Conservation (phyloP, 345 rosid species). For the Capsella bursapastoris region DNA sequence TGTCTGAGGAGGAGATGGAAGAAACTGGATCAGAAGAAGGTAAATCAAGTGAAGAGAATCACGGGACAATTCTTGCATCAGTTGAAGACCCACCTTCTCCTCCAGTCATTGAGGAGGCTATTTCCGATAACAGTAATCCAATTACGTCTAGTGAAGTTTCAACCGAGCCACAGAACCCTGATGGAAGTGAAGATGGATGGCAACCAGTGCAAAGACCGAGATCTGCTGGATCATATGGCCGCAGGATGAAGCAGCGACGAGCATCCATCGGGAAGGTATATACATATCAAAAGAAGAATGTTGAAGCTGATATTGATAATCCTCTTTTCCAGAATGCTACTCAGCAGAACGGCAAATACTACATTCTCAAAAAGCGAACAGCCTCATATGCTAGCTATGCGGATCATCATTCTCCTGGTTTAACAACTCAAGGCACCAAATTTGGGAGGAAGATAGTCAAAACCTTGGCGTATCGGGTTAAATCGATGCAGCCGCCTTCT, state of each 20-base stretch:
- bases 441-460: conserved; percentile 77
- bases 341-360: conserved; percentile 66
- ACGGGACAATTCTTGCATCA: conserved; percentile 47
- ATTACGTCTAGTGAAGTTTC: conserved; percentile 43
- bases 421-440: conserved; percentile 65
- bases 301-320: conserved; percentile 58
- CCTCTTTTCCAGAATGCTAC: conserved; percentile 56
- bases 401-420: conserved; percentile 58
- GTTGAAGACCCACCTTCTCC: conserved; percentile 49
- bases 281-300: conserved; percentile 71
- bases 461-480: conserved; percentile 85
- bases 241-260: conserved; percentile 83
- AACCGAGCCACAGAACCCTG: conserved; percentile 51
- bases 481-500: conserved; percentile 66
- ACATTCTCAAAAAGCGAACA: conserved; percentile 71
- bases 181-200: conserved; percentile 85
- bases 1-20: conserved; percentile 59
- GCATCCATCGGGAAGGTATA: conserved; percentile 77
- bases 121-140: conserved; percentile 46
- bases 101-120: conserved; percentile 53
- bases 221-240: conserved; percentile 73
- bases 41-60: conserved; percentile 43
- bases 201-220: conserved; percentile 94
- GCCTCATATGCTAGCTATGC: conserved; percentile 64
- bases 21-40: conserved; percentile 49